phyloP scores from a whole-genome alignment of 2,329 filamentous ascomycete genomes.

The Nectriaceae sp. region DNA sequence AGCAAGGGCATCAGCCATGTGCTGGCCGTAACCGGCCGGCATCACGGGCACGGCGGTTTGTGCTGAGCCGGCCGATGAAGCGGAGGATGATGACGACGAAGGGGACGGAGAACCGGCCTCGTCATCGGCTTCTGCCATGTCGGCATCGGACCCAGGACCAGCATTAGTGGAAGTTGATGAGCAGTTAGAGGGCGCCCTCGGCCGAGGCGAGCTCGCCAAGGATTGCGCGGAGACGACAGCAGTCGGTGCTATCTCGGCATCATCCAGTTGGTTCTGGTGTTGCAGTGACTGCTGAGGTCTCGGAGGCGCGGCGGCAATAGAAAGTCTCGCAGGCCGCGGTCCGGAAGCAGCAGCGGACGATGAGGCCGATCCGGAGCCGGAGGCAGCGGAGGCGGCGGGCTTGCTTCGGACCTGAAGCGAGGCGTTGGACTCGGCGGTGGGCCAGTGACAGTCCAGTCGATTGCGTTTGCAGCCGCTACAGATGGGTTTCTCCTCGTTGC shows the following conservation, averaged over 20 bases:
- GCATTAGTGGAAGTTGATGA: slow-evolving; percentile 13
- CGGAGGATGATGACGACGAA: slow-evolving; percentile 17
- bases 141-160: slow-evolving; percentile 18
- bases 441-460: slow-evolving; percentile 55
- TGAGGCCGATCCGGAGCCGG: slow-evolving; percentile 1
- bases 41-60: slow-evolving; percentile 4
- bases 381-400: not conserved
- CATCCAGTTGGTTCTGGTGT: slow-evolving; percentile 3
- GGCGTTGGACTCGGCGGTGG: slow-evolving; percentile 18
- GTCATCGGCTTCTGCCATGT: slow-evolving; percentile 27
- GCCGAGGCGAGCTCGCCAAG: slow-evolving; percentile 6
- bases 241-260: not conserved
- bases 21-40: slow-evolving; percentile 15
- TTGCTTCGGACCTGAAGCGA: not conserved
- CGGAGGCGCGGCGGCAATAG: slow-evolving; percentile 15
- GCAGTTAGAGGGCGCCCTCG: slow-evolving; percentile 11
- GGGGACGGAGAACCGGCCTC: slow-evolving; percentile 14
- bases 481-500: slow-evolving; percentile 53
- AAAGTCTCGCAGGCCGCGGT: slow-evolving; percentile 11
- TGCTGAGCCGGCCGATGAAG: slow-evolving; percentile 19
- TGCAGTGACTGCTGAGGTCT: not conserved
- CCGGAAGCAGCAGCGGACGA: not conserved
- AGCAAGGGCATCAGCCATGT: slow-evolving; percentile 21
- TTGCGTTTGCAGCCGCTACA: slow-evolving; percentile 56
- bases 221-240: slow-evolving; percentile 10